Base-by-base conservation (phyloP, 2,329 filamentous ascomycete species). In the Scortechinia acanthostroma region DNA sequence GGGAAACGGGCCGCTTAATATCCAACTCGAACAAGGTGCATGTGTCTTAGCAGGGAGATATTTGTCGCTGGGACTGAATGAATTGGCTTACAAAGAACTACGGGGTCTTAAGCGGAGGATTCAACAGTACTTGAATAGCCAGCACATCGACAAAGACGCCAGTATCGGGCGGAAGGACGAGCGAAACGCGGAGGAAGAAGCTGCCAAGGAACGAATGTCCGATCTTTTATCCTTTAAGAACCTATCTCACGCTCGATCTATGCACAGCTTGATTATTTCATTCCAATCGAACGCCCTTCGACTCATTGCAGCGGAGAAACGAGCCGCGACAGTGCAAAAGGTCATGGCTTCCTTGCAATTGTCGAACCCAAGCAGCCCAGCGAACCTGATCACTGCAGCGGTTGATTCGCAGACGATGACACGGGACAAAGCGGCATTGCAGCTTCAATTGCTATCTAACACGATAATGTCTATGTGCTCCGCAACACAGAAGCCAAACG, bases 221-320 rank as follows among this genome's bases (percentile, higher is more conserved):
- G 58, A 65, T 46, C 53, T 68, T n/a, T 46, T 66, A 17, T 53
- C 49, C 0, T 64, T 68, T 15, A 47, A 55, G 13, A 56, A 61
- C 33, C 45, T 62, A 4, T 49, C 50, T 3, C 49, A 53, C 15
- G 55, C 53, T n/a, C 49, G 50, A 10, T 46, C 53, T 3, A 14
- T 65, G 23, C 52, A 60, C 37, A 51, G 55, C 2, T 42, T 67
- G n/a, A 44, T 67, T 5, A 53, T 66, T 25, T 53, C 62, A 0
- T 66, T 65, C 42, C 66, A 70, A 33, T 54, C 62, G 2, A 64
- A 68, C 47, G 58, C 57, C 3, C 50, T 70, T 14, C 63, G 61
- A 42, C 51, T 66, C 10, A 53, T 68, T 35, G 52, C 56, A 1
- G 44, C 58, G 1, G 64, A 65, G 35, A 58, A 53, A 46, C 59